phyloP scores from a whole-genome alignment of 345 rosid genomes.

The Raphanus sativus region DNA sequence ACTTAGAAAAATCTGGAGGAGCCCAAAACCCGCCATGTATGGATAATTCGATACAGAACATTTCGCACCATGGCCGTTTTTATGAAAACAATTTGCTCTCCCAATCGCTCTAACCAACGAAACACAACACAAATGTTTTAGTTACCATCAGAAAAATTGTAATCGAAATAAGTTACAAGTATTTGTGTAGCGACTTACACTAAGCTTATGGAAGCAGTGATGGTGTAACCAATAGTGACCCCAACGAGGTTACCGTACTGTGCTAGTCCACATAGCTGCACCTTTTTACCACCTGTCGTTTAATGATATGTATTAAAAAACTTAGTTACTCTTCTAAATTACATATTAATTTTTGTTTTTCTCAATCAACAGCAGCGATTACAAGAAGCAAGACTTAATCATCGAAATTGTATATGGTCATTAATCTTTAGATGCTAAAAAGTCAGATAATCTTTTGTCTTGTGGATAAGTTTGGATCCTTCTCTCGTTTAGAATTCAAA shows the following conservation, averaged over 20 bases:
- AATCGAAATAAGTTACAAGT: neutral
- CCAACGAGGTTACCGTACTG: slow-evolving; percentile 75
- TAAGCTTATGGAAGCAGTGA: slow-evolving; percentile 91
- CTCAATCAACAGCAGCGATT: neutral
- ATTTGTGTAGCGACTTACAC: slow-evolving; percentile 54
- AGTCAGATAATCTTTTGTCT: neutral
- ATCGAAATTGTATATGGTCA: neutral
- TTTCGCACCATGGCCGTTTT: slow-evolving; percentile 50
- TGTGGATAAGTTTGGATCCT: neutral
- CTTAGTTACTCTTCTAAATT: neutral
- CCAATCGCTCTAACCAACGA: slow-evolving; percentile 60
- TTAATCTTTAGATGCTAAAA: neutral
- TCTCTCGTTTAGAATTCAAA: slow-evolving; percentile 10
- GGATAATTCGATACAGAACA: slow-evolving; percentile 58
- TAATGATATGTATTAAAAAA: neutral
- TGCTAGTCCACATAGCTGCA: slow-evolving; percentile 70
- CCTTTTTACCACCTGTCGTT: slow-evolving; percentile 55
- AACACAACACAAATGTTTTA: neutral
- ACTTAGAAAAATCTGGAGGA: slow-evolving; percentile 63
- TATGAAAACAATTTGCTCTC: slow-evolving; percentile 72
- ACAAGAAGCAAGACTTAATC: neutral
- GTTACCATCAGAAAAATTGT: neutral
- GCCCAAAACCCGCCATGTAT: slow-evolving; percentile 63
- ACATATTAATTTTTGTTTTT: neutral
- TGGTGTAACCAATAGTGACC: slow-evolving; percentile 70